phyloP scores from a whole-genome alignment of 2,329 filamentous ascomycete species.

The Talaromyces sp. region DNA sequence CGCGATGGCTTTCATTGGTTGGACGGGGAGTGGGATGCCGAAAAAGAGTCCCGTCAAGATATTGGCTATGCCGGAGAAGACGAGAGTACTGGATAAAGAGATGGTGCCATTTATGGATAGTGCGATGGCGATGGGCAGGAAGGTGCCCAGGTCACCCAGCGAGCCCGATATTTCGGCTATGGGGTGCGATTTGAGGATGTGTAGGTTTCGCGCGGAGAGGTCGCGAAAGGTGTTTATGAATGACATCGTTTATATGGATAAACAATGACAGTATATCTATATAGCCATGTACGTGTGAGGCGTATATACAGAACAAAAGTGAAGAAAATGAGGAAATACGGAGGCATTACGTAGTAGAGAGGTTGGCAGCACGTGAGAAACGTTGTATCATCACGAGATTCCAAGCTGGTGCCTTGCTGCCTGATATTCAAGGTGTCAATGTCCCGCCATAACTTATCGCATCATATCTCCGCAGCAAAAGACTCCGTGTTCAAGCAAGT shows the following conservation, averaged over 20 bases:
- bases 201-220: conserved; percentile 50
- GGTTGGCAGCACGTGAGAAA: background rate
- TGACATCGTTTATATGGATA: background rate
- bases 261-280: background rate
- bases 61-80: conserved; percentile 87
- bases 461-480: background rate
- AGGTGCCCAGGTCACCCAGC: conserved; percentile 82
- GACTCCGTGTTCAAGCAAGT: no score
- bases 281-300: background rate
- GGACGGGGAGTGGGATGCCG: conserved; percentile 84
- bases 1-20: conserved; percentile 88
- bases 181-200: conserved; percentile 54
- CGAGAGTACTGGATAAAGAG: conserved; percentile 74
- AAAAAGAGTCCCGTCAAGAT: conserved; percentile 77
- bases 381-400: background rate
- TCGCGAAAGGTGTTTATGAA: conserved; percentile 24
- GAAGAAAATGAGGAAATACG: background rate
- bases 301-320: background rate
- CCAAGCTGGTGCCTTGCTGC: background rate
- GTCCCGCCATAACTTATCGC: background rate
- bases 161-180: conserved; percentile 82
- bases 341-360: background rate
- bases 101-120: conserved; percentile 75
- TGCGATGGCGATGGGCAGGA: conserved; percentile 84
- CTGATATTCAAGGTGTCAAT: background rate